Percentiles rank a stretch among this genome's conserved stretches.
Conservation (phyloP, 1,139 yeast species). For the Magnusiomyces suaveolens region DNA sequence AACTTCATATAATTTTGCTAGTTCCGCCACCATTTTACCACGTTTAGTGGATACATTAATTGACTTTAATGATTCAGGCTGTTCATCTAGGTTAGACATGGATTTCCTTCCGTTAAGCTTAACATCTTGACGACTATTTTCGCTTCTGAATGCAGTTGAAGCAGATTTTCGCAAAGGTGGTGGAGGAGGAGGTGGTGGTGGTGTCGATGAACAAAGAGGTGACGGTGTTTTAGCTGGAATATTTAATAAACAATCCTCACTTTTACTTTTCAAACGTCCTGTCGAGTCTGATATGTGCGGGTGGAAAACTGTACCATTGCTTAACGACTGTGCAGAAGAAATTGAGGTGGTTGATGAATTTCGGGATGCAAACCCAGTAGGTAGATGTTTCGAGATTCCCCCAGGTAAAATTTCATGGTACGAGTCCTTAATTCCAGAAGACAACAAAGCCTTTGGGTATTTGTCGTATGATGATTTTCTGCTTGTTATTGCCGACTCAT, state of each 20-base stretch:
- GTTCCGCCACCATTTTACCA: slow-evolving; percentile 30
- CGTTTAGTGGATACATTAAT: slow-evolving; percentile 19
- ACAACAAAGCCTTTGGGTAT: not conserved
- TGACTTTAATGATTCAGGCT: not conserved
- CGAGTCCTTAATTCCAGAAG: not conserved
- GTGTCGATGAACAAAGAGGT: too few species aligned
- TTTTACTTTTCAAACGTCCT: not conserved
- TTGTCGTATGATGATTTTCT: not conserved
- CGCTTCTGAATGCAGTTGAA: slow-evolving; percentile 10
- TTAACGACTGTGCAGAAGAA: not conserved
- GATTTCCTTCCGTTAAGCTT: not conserved
- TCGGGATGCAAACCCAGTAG: not conserved
- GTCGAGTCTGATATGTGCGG: not conserved
- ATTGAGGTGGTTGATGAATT: not conserved
- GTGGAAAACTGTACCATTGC: too few species aligned
- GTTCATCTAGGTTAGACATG: slow-evolving; percentile 3
- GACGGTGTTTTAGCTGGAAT: not conserved
- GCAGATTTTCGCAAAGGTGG: slow-evolving; percentile 12
- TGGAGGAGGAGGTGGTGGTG: slow-evolving; percentile 4
- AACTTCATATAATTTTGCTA: slow-evolving; percentile 28
- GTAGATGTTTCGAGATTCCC: not conserved
- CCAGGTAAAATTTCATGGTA: not conserved
- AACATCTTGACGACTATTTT: not conserved
- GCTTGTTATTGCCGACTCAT: not conserved
- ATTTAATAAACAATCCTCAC: not conserved